Evolutionary conservation across 371 early-diverging fungal genomes (phyloP), one percentile per base, ranked within the genome.

Genomic region (Mucor mucedo): DNA sequence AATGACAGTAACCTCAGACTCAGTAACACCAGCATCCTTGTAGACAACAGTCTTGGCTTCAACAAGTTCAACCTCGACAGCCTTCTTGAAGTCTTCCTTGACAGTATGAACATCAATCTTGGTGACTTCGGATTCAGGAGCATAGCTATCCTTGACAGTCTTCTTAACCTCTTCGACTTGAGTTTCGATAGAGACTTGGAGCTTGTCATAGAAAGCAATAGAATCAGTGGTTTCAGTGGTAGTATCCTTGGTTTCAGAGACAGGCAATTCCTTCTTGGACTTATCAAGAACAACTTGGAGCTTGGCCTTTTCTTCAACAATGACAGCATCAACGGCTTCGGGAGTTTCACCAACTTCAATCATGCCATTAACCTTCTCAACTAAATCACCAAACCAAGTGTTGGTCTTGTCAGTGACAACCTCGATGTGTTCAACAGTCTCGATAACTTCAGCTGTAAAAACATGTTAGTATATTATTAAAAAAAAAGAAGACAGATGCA

Each of bases 101-200:
- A 41, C 45, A 30, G 45, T 13, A 7, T 52, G 44, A 4, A 60
- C n/a, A 29, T 42, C 57, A 10, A 64, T 66, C 10, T 56, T 53
- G 14, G 54, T 28, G 11, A 16, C 35, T 29, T 41, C 42, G 9
- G 29, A 14, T 14, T 40, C 54, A 33, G 39, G n/a, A 1, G 11
- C 42, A 28, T 53, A 58, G n/a, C 41, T 45, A 42, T 68, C 68
- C 28, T 53, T 57, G 9, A 68, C 49, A 2, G 68, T 41, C 27
- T 45, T 42, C 38, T 68, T 62, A 11, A 68, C 48, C 10, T n/a
- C n/a, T n/a, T 28, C 21, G 2, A 68, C 28, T 60, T 68, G 68
- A 45, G 50, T 9, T 16, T 41, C 42, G 5, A 68, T 42, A 39
- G 63, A 40, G 3, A 58, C 49, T 40, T 44, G 48, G 9, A 63